Evolutionary conservation across 2,329 filamentous ascomycete genomes (phyloP), one percentile per base, ranked within the genome.

Genomic region (Cladophialophora psammophila): DNA sequence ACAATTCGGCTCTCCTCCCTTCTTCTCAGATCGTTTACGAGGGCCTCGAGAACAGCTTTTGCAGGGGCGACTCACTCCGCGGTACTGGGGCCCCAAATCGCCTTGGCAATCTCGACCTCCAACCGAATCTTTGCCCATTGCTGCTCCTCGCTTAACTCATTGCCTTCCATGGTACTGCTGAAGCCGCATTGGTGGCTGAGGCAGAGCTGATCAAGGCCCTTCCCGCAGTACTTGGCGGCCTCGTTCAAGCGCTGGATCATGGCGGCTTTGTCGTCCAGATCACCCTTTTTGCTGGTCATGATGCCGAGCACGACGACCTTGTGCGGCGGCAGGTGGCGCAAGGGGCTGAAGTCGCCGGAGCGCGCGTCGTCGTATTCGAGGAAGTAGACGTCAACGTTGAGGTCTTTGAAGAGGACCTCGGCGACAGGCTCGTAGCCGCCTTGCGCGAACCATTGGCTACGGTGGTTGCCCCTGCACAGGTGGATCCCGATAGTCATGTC

Each of bases 121-220:
- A 86, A 75, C 63, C 80, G 76, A 7, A 87, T 77, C 80, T 87
- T 87, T 2, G 81, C 84, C 85, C 85, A 87, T 75, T 87, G 84
- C 79, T 87, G 80, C 66, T 86, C 84, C 75, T 86, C 82, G 10
- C 76, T 82, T 70, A 87, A 76, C 67, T 86, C 82, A 68, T 87
- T 72, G 42, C 85, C 85, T 76, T 87, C 85, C 64, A 81, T 81
- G 5, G 84, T 87, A n/a, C 80, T 83, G 72, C 80, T 83, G 73
- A 87, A 87, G 3, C 85, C 85, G 72, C 85, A 87, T 77, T 87
- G 85, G 72, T 87, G 85, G 70, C 82, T 85, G 67, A 87, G 73
- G 74, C 83, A 85, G 66, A 87, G 76, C 80, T 87, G 85, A 60
- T 85, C 81, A 7, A 87, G 76, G 0, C 85, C 85, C 59, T 77